Conservation (phyloP, 306 rosid species). For the Geum urbanum region DNA sequence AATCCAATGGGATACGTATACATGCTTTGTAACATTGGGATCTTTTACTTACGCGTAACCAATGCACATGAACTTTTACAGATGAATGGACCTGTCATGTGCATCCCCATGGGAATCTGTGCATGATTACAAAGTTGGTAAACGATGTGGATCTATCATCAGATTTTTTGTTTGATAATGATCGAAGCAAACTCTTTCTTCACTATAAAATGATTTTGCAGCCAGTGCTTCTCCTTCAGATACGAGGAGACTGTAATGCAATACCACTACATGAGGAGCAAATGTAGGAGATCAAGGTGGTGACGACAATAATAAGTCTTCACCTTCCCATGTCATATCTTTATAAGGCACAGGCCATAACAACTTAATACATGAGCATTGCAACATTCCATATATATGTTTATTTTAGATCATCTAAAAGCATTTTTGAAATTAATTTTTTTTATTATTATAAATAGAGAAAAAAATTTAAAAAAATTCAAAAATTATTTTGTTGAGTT, state of each 20-base stretch:
- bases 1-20: too few species aligned
- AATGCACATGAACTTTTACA: slow-evolving; percentile 14
- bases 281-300: slow-evolving; percentile 31
- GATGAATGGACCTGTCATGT: slow-evolving; percentile 29
- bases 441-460: too few species aligned
- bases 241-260: slow-evolving; percentile 42
- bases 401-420: too few species aligned
- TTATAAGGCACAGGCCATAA: neutral
- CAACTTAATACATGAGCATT: neutral
- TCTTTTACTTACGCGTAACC: neutral
- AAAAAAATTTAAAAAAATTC: too few species aligned
- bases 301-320: neutral
- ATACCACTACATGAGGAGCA: slow-evolving; percentile 60
- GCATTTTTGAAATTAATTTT: too few species aligned
- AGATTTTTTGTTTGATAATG: neutral
- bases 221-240: slow-evolving; percentile 25
- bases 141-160: neutral
- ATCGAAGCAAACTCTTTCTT: slow-evolving; percentile 1
- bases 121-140: slow-evolving; percentile 20
- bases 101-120: slow-evolving; percentile 47
- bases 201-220: slow-evolving; percentile 9
- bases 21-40: neutral
- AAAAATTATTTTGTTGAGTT: too few species aligned
- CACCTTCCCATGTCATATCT: neutral
- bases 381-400: neutral